Evolutionary conservation across 2,329 filamentous ascomycete species (phyloP), one percentile per base, ranked within the genome.

Genomic region (Neospermospora avenae): DNA sequence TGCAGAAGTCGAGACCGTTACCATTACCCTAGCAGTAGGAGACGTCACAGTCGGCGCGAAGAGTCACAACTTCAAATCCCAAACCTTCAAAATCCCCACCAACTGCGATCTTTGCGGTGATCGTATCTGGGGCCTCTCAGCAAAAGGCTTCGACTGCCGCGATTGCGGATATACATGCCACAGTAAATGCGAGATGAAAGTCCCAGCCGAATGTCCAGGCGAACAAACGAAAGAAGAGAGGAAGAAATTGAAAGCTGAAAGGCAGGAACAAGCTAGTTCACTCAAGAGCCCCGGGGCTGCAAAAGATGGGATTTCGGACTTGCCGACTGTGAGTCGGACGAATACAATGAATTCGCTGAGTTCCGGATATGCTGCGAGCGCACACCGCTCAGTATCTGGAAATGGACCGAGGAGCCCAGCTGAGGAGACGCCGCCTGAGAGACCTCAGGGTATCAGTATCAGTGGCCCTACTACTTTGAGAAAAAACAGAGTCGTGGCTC

Each of bases 171-270:
- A 97, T 76, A 97, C 93, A 1, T 99, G 95, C 72, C 95, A 99
- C 76, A 96, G 88, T 79, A 99, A 99, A 77, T 99, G 95, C 74
- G 91, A 99, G 78, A 95, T 99, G 88, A 99, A 98, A 76, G 95
- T 98, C 0, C 92, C 95, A 0, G 90, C 95, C 7, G 91, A 96
- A 72, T 99, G 95, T 71, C 95, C 95, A 0, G 95, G 95, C 53
- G 95, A 98, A 72, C 86, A 95, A 72, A 88, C 82, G 64, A 99
- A 98, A 75, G 95, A 98, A 64, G 93, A 96, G 69, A 93, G 88
- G 78, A 99, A 97, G 80, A 96, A 93, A 70, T 81, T 96, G 67
- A 98, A 98, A 76, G 82, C 83, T 44, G 88, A 93, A 72, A 84
- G 93, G 62, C 93, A 98, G 76, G 88, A 90, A 61, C 81, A 87